These are phyloP conservation scores for Salix arbutifolia DNA, from an alignment of 345 rosid genomes.

Conservation along the genomic window DNA sequence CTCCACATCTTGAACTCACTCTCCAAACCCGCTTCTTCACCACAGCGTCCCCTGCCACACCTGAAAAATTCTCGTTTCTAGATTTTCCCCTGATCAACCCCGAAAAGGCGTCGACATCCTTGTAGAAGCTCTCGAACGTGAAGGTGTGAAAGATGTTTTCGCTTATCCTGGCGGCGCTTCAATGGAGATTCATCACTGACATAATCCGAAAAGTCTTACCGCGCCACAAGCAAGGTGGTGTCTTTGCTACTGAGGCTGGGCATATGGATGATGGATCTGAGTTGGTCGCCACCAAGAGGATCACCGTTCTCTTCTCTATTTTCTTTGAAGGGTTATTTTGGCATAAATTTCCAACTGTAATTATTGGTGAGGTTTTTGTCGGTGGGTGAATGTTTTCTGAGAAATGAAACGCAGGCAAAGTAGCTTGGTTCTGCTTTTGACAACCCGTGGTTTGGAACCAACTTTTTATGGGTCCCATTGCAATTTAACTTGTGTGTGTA, in stretches of 20 bases:
- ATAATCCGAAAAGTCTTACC: slow-evolving; percentile 80
- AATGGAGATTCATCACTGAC: slow-evolving; percentile 90
- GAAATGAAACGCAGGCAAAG: too few relatives aligned
- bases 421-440: too few relatives aligned
- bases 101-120: slow-evolving; percentile 91
- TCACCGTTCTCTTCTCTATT: not conserved
- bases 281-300: not conserved
- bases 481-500: too few relatives aligned
- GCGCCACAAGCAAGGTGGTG: slow-evolving; percentile 93
- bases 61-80: slow-evolving; percentile 19
- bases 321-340: too few relatives aligned
- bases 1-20: slow-evolving; percentile 31
- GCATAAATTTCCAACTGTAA: too few relatives aligned
- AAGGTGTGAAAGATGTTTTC: slow-evolving; percentile 75
- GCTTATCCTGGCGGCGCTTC: slow-evolving; percentile 97
- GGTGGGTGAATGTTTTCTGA: too few relatives aligned
- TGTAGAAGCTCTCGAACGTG: slow-evolving; percentile 84
- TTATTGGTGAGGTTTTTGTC: too few relatives aligned
- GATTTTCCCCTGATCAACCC: slow-evolving; percentile 64
- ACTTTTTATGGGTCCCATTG: too few relatives aligned
- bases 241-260: slow-evolving; percentile 47
- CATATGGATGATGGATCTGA: not conserved
- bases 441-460: too few relatives aligned
- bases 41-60: not conserved
- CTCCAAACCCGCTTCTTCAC: slow-evolving; percentile 28